Conservation (phyloP, 768 basidiomycete species). For the Suillus discolor region DNA sequence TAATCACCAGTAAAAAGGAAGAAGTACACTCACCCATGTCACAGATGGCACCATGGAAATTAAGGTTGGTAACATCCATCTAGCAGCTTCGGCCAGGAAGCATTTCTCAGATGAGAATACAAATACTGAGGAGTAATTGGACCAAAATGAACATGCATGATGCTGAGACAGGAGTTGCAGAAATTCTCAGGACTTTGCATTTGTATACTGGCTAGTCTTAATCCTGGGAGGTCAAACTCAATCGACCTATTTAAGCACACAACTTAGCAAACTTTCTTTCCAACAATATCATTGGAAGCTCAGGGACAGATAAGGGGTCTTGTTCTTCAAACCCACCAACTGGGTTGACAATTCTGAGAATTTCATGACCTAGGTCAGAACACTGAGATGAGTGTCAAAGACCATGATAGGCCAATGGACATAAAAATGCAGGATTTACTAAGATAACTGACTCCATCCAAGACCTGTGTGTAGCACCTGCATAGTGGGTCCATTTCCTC, state of each 20-base stretch:
- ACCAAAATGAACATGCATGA: not conserved
- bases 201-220: not conserved
- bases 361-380: not conserved
- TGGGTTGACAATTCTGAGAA: not conserved
- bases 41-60: not conserved
- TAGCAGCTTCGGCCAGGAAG: not conserved
- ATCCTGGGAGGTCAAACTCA: not conserved
- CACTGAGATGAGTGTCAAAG: not conserved
- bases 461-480: too few species aligned
- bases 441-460: not conserved
- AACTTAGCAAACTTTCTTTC: not conserved
- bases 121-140: not conserved
- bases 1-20: too few species aligned
- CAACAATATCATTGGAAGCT: not conserved
- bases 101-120: not conserved
- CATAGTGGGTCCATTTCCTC: not conserved
- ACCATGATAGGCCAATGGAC: too few species aligned
- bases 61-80: not conserved
- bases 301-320: not conserved
- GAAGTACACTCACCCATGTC: not conserved
- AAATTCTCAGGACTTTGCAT: not conserved
- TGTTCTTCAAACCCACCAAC: not conserved
- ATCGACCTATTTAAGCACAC: not conserved
- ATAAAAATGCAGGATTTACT: too few species aligned
- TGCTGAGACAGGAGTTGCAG: not conserved